Evolutionary conservation across 495 filamentous ascomycete genomes (phyloP).

Genomic region (Barbatosphaeria neglecta): DNA sequence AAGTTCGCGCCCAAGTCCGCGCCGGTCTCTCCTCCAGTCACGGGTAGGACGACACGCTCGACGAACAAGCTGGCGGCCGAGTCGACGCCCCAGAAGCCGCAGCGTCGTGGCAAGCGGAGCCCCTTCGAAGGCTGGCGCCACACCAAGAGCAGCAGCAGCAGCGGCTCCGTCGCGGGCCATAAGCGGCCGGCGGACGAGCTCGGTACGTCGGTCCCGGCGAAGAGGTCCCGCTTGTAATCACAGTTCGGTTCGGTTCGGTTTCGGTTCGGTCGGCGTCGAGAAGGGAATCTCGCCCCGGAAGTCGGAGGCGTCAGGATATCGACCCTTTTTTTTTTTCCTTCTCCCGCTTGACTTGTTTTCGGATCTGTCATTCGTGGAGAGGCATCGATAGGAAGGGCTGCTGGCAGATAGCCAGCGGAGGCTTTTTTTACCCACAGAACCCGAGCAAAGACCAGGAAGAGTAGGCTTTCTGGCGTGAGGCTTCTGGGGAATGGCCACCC

Average conservation of each 20-base stretch:
- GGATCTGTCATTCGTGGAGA: too few relatives aligned
- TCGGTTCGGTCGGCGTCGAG: too few relatives aligned
- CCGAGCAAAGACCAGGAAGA: too few relatives aligned
- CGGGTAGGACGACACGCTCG: slow-evolving; percentile 39
- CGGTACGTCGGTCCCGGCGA: slow-evolving; percentile 11
- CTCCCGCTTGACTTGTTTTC: too few relatives aligned
- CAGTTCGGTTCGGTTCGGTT: too few relatives aligned
- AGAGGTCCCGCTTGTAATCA: slow-evolving; percentile 26
- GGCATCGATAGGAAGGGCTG: too few relatives aligned
- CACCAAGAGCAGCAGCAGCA: slow-evolving; percentile 35
- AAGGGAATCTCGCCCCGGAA: too few relatives aligned
- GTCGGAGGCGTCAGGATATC: too few relatives aligned
- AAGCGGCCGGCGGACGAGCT: slow-evolving; percentile 36
- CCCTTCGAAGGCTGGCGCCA: slow-evolving; percentile 58
- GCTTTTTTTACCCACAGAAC: too few relatives aligned
- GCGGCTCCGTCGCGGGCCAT: slow-evolving; percentile 17
- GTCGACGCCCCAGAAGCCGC: slow-evolving; percentile 16
- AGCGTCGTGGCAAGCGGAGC: slow-evolving; percentile 31
- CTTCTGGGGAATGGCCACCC: too few relatives aligned
- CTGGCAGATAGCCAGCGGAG: too few relatives aligned
- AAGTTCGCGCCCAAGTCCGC: slow-evolving; percentile 31
- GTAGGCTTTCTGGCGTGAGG: too few relatives aligned
- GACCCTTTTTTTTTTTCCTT: neutral
- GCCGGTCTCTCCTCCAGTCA: slow-evolving; percentile 45
- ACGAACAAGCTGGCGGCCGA: slow-evolving; percentile 14